Evolutionary conservation across 139 green algal genomes (phyloP).

Genomic region (Micractinium sp.): DNA sequence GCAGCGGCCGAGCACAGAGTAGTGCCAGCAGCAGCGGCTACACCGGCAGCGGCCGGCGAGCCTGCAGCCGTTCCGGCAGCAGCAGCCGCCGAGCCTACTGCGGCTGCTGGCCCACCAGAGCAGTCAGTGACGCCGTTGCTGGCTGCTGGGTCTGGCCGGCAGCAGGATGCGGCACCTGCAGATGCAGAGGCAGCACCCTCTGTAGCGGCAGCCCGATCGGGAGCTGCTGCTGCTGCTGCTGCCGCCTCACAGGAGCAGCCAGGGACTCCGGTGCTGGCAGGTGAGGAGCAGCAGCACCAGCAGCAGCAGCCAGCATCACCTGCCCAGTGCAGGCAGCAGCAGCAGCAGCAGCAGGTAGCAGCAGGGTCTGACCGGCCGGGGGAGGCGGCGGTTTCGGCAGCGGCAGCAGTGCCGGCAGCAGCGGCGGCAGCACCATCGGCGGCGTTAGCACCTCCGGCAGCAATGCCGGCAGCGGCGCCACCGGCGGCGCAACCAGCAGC

Average conservation of each 20-base stretch:
- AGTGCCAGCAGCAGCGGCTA: background rate
- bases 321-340: background rate
- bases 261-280: background rate
- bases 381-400: background rate
- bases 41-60: too few relatives aligned
- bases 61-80: too few relatives aligned
- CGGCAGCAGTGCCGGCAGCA: background rate
- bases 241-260: background rate
- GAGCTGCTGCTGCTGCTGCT: background rate
- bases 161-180: too few relatives aligned
- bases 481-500: background rate
- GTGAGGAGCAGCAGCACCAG: background rate
- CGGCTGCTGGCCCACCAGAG: too few relatives aligned
- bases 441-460: background rate
- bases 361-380: background rate
- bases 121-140: too few relatives aligned
- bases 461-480: background rate
- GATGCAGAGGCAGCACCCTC: background rate
- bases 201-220: too few relatives aligned
- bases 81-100: too few relatives aligned
- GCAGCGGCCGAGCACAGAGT: background rate
- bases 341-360: background rate
- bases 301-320: background rate
- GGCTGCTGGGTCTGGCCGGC: too few relatives aligned
- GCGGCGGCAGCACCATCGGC: background rate